phyloP scores from a whole-genome alignment of 73 alveolate species.

The Paramecium sonneborni region DNA sequence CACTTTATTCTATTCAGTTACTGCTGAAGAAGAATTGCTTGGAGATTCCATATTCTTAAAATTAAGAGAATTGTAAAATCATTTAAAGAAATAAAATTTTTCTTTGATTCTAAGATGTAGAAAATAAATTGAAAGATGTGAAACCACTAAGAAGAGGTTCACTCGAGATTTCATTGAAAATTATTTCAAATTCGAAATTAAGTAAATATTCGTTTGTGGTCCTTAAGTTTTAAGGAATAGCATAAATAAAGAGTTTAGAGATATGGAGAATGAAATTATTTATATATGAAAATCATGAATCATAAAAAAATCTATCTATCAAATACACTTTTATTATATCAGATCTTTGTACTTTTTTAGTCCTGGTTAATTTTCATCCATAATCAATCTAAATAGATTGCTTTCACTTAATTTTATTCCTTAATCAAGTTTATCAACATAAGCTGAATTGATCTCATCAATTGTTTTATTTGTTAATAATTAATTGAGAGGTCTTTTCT shows the following conservation, averaged over 20 bases:
- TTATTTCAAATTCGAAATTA: background rate
- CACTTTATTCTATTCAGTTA: slow-evolving; percentile 16
- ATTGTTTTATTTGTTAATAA: background rate
- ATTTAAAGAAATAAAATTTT: background rate
- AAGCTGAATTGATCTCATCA: background rate
- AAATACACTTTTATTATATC: slow-evolving; percentile 24
- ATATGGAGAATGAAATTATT: background rate
- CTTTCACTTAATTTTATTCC: background rate
- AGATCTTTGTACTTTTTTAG: background rate
- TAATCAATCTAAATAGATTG: background rate
- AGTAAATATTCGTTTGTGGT: background rate
- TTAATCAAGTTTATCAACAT: slow-evolving; percentile 16
- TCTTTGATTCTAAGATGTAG: background rate
- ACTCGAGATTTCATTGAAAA: background rate
- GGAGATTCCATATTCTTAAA: background rate
- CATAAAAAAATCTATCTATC: background rate
- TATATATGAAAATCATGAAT: background rate
- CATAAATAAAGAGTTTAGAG: background rate
- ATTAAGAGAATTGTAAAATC: background rate
- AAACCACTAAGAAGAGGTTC: background rate
- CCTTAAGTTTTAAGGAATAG: background rate
- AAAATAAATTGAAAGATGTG: background rate
- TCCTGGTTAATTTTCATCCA: slow-evolving; percentile 43
- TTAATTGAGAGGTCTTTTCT: background rate
- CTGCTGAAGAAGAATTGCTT: background rate